Base-by-base conservation (phyloP, 2,329 filamentous ascomycete genomes). In the Fusarium albosuccineum region DNA sequence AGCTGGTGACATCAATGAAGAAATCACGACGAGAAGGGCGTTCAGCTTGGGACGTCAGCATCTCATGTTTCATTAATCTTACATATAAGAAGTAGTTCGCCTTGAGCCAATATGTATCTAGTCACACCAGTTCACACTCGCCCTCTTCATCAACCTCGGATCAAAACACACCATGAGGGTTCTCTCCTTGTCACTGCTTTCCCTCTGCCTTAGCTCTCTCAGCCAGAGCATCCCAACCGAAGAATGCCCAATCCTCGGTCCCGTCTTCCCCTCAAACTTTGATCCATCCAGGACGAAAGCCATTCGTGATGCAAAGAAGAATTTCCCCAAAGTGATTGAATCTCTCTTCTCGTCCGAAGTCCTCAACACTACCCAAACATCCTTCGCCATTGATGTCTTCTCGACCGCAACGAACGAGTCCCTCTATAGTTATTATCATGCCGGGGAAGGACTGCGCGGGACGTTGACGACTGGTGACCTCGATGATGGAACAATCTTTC, bases 401-500 rank as follows among this genome's bases (percentile, higher is more conserved):
- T 70, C 66, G 4, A 59, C 67, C 9, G 56, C 57, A 6, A 70
- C 66, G 5, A 67, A 70, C 34, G 30, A 55, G 8, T 68, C 67
- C 17, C 22, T 70, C 13, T 70, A 61, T 16, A 67, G 40, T 30
- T 68, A 67, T 22, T 54, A 52, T 11, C 57, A 70, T 30, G 45
- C n/a, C 2, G 68, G 64, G 0, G 44, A 60, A 5, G 53, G 34
- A 3, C 50, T 62, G 10, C 14, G 62, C 2, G 54, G 42, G 1
- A 56, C 54, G 1, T 22, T 72, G 7, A 62, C 66, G 0, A 42
- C 53, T 0, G 62, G 62, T 2, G 33, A 51, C 13, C 59, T 74
- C n/a, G 55, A 67, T n/a, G 55, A 65, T 11, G 60, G 62, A 17
- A 75, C 74, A 4, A 55, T 74, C 9, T 71, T 62, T 50, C 72